phyloP scores from a whole-genome alignment of 176 grass and related monocot genomes.

The Carex scoparia region DNA sequence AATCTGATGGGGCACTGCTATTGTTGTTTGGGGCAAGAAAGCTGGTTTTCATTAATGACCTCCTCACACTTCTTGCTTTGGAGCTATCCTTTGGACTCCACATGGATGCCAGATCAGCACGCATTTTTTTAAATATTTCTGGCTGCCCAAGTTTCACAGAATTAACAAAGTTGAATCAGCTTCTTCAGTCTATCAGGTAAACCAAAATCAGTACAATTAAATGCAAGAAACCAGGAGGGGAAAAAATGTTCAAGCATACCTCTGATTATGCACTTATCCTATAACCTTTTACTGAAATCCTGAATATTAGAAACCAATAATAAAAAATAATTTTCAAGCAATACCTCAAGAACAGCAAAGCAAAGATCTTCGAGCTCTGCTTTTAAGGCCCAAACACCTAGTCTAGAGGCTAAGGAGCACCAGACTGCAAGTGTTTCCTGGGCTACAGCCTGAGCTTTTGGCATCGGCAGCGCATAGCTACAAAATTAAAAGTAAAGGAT shows the following conservation, averaged over 20 bases:
- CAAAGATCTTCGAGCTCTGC: slow-evolving; percentile 97
- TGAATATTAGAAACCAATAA: neutral
- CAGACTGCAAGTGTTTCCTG: slow-evolving; percentile 92
- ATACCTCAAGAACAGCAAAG: slow-evolving; percentile 96
- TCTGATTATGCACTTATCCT: neutral
- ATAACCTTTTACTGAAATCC: neutral
- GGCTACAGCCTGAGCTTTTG: slow-evolving; percentile 97
- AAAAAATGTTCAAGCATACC: slow-evolving; percentile 3
- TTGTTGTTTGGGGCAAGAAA: slow-evolving; percentile 48
- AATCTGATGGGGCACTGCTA: slow-evolving; percentile 27
- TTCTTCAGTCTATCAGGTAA: slow-evolving; percentile 9
- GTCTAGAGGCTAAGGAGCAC: slow-evolving; percentile 91
- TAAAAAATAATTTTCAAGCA: slow-evolving; percentile 13
- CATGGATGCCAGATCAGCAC: slow-evolving; percentile 83
- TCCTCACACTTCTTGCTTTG: slow-evolving; percentile 62
- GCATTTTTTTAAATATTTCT: slow-evolving; percentile 66
- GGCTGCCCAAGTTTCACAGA: slow-evolving; percentile 42
- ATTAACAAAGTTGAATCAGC: slow-evolving; percentile 21
- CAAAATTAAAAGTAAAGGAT: slow-evolving; percentile 26
- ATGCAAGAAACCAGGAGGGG: neutral
- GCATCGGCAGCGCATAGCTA: slow-evolving; percentile 84
- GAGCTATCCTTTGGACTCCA: slow-evolving; percentile 53
- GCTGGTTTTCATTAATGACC: slow-evolving; percentile 52
- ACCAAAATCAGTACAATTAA: neutral
- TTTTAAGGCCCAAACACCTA: slow-evolving; percentile 99